Evolutionary conservation across 176 grass and related monocot genomes (phyloP).

Genomic region (Musa schizocarpa): DNA sequence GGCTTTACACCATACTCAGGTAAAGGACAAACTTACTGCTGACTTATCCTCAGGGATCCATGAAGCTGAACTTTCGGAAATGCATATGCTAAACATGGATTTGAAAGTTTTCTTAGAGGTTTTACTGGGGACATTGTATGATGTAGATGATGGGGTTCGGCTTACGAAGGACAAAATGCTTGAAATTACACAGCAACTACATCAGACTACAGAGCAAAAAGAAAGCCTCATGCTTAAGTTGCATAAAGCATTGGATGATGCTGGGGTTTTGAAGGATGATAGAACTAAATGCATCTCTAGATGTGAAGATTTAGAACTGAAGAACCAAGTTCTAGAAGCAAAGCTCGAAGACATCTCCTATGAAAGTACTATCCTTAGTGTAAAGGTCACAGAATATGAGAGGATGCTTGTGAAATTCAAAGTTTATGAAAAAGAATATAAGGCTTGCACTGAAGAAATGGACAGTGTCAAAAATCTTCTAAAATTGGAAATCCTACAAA

Average conservation of each 20-base stretch:
- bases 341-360: conserved; percentile 55
- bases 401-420: conserved; percentile 35
- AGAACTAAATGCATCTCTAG: conserved; percentile 53
- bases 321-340: conserved; percentile 72
- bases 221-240: conserved; percentile 45
- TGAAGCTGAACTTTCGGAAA: conserved; percentile 56
- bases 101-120: conserved; percentile 67
- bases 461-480: conserved; percentile 50
- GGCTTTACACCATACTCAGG: conserved; percentile 1
- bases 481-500: conserved; percentile 49
- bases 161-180: conserved; percentile 40
- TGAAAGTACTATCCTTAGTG: conserved; percentile 40
- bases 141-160: conserved; percentile 45
- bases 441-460: conserved; percentile 52
- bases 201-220: conserved; percentile 44
- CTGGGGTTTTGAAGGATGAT: conserved; percentile 49
- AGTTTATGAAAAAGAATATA: conserved; percentile 50
- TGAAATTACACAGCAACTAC: conserved; percentile 56
- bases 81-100: conserved; percentile 44
- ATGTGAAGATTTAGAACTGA: conserved; percentile 64
- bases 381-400: conserved; percentile 41
- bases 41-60: conserved; percentile 20
- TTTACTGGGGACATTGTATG: conserved; percentile 48
- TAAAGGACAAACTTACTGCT: not conserved
- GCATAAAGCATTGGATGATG: conserved; percentile 44